phyloP scores from a whole-genome alignment of 495 filamentous ascomycete species.

The Aspergillus incahuasiensis region DNA sequence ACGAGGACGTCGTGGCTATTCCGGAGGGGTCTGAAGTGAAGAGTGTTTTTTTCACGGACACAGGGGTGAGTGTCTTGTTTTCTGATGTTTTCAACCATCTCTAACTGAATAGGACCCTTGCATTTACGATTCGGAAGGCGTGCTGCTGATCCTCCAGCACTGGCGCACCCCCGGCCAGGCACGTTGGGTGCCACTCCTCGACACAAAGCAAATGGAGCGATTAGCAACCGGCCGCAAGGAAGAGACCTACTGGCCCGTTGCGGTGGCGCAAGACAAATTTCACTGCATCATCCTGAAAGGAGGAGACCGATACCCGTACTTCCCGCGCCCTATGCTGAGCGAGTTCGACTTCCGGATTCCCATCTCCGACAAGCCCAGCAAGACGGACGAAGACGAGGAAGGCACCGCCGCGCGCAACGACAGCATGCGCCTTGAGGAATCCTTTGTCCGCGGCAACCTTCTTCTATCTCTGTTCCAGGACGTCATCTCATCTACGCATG shows the following conservation, averaged over 20 bases:
- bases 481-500: slow-evolving; percentile 55
- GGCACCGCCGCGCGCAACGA: slow-evolving; percentile 32
- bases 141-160: slow-evolving; percentile 79
- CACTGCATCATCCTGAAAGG: slow-evolving; percentile 99
- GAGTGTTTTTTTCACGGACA: slow-evolving; percentile 87
- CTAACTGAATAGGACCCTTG: slow-evolving; percentile 66
- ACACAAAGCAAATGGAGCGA: slow-evolving; percentile 78
- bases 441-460: slow-evolving; percentile 70
- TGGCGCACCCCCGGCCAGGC: slow-evolving; percentile 85
- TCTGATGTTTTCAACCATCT: not conserved
- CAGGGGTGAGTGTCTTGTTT: slow-evolving; percentile 54
- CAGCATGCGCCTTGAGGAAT: slow-evolving; percentile 60
- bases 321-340: slow-evolving; percentile 83
- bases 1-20: slow-evolving; percentile 84
- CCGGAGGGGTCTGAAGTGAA: slow-evolving; percentile 64
- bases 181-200: slow-evolving; percentile 84
- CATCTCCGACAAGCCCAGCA: slow-evolving; percentile 50
- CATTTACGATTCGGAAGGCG: slow-evolving; percentile 87
- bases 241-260: slow-evolving; percentile 93
- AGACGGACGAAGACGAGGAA: slow-evolving; percentile 34
- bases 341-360: slow-evolving; percentile 94
- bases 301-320: slow-evolving; percentile 88
- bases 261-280: slow-evolving; percentile 86
- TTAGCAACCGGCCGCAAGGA: slow-evolving; percentile 76
- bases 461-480: slow-evolving; percentile 68